Conservation (phyloP, 2,329 filamentous ascomycete species). For the Calycina marina region DNA sequence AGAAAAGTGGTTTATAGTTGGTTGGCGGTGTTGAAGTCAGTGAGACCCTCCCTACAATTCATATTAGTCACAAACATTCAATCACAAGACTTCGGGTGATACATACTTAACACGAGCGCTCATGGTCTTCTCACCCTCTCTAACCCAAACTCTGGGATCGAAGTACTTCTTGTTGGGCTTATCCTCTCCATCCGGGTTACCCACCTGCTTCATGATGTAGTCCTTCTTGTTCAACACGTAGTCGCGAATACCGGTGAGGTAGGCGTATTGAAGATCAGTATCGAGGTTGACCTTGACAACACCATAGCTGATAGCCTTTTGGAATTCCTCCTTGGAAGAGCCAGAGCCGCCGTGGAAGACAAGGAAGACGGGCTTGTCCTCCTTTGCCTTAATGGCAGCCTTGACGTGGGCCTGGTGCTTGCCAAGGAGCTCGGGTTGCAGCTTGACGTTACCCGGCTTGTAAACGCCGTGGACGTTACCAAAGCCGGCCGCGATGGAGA, state of each 20-base stretch:
- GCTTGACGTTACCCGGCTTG: slow-evolving; percentile 93
- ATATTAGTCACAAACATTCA: too few species aligned
- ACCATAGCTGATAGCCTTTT: slow-evolving; percentile 76
- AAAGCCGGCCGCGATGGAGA: slow-evolving; percentile 96
- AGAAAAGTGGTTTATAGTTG: slow-evolving; percentile 50
- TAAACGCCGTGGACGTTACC: slow-evolving; percentile 99
- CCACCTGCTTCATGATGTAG: slow-evolving; percentile 74
- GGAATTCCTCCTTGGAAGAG: slow-evolving; percentile 80
- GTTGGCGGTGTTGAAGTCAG: slow-evolving; percentile 80
- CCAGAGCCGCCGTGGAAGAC: slow-evolving; percentile 99
- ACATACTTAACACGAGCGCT: slow-evolving; percentile 59
- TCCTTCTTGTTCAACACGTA: slow-evolving; percentile 92
- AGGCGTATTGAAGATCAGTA: slow-evolving; percentile 94
- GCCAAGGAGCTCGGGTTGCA: slow-evolving; percentile 86
- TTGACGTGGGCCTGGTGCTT: slow-evolving; percentile 94
- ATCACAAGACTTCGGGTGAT: too few species aligned
- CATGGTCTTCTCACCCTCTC: slow-evolving; percentile 97
- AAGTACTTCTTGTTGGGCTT: slow-evolving; percentile 99
- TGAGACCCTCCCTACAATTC: slow-evolving; percentile 65
- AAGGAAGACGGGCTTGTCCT: slow-evolving; percentile 92
- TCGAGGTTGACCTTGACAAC: slow-evolving; percentile 99
- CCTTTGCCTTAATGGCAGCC: slow-evolving; percentile 55
- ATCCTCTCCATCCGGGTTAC: slow-evolving; percentile 88
- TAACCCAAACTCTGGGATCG: slow-evolving; percentile 66
- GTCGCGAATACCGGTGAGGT: slow-evolving; percentile 84